Base-by-base conservation (phyloP, 2,329 filamentous ascomycete genomes). In the Fusarium secorum region DNA sequence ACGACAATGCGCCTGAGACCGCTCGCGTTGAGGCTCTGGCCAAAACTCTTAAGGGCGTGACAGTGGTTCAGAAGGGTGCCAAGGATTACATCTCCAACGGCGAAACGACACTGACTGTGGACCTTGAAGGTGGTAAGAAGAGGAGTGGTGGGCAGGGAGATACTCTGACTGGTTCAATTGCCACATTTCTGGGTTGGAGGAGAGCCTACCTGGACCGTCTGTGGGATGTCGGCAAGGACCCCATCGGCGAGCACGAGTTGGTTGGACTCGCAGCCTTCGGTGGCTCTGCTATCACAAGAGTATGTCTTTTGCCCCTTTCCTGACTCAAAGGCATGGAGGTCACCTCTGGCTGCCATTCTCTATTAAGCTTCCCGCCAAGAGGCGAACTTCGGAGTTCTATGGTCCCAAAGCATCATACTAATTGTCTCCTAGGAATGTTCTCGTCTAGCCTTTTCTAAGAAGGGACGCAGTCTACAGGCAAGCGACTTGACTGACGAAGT, bases 121-220 rank as follows among this genome's bases (percentile, higher is more conserved):
- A 97, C 74, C 82, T 95, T 5, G 83, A 89, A 76, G 96, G 96
- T 13, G 95, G 95, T 2, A 82, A 90, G 79, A 99, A 99, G 88
- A 87, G 96, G 71, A 95, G 93, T 63, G 96, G 95, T 51, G 96
- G 96, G 0, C 96, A 99, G 82, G 96, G 96, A 4, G 96, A 99
- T 82, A 98, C 96, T 7, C 84, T 99, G 72, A 98, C 96, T 0
- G 96, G 96, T 3, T 90, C 90, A 36, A 84, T 99, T 71, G 96
- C 93, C 3, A 98, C 96, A 7, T 89, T 99, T 73, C 81, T 98
- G 70, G 95, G 89, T 3, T 99, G 95, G 90, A 87, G 95, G 66
- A 91, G 90, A 79, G 94, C 94, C 26, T 99, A 99, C 80, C 85
- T 94, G 58, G 93, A 97, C 63, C 86, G 86, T 32, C 81, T 98